Percentiles rank a stretch among this genome's conserved stretches.
Conservation (phyloP, 1,139 yeast species). For the Debaryomyces sp. region DNA sequence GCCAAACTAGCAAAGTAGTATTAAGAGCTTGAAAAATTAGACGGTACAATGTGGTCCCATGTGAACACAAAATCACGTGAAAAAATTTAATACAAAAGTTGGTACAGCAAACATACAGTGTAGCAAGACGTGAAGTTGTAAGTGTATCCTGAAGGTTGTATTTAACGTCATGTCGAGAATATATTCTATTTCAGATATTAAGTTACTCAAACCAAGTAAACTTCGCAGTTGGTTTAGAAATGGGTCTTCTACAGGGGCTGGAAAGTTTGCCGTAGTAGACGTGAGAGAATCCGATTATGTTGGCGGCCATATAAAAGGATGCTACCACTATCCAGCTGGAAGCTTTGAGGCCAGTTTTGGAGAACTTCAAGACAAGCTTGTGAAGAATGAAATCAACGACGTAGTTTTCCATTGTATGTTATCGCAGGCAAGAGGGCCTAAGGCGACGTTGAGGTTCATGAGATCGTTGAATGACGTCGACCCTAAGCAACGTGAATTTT, state of each 20-base stretch:
- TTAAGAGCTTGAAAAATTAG: not conserved
- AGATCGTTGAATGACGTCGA: conserved; percentile 50
- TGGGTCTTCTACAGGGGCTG: conserved; percentile 36
- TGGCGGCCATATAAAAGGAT: conserved; percentile 70
- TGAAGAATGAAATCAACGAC: conserved; percentile 39
- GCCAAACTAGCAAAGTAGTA: not conserved
- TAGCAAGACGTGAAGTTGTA: not conserved
- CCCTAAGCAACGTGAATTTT: conserved; percentile 23
- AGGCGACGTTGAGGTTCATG: conserved; percentile 70
- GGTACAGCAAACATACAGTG: not conserved
- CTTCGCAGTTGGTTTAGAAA: conserved; percentile 48
- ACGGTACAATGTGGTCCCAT: not conserved
- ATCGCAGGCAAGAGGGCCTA: conserved; percentile 89
- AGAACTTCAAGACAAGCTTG: conserved; percentile 41
- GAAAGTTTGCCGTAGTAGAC: conserved; percentile 71
- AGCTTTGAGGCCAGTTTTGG: conserved; percentile 46
- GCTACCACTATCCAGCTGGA: conserved; percentile 64
- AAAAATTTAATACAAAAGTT: not conserved
- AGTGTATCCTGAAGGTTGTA: not conserved
- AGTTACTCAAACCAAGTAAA: conserved; percentile 46
- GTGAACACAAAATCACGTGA: conserved; percentile 1
- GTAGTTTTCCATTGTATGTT: conserved; percentile 90
- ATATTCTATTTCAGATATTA: conserved; percentile 35
- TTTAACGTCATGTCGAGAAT: conserved; percentile 15
- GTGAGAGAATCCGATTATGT: conserved; percentile 79